These are phyloP conservation scores for Ganoderma boninense DNA, from an alignment of 1,284 basidiomycete genomes.

Conservation along the genomic window DNA sequence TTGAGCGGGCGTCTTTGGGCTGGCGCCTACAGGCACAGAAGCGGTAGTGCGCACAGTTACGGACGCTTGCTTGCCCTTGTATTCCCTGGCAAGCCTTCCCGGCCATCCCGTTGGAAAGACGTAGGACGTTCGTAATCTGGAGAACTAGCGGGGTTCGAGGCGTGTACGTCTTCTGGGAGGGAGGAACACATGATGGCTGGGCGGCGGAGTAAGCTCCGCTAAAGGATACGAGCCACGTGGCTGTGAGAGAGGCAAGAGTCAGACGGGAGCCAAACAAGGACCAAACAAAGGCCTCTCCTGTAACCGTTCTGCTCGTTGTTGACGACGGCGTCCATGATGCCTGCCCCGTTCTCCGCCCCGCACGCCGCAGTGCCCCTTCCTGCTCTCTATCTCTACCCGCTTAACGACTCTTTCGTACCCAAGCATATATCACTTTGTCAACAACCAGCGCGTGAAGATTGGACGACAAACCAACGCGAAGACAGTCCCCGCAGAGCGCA, in stretches of 20 bases:
- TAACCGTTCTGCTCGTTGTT: constrained; percentile 40
- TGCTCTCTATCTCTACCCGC: constrained; percentile 91
- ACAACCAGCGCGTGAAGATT: constrained; percentile 86
- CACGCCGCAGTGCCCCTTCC: constrained; percentile 54
- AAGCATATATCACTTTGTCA: constrained; percentile 93
- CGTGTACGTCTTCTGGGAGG: background rate
- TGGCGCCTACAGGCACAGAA: background rate
- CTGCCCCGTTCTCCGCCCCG: constrained; percentile 44
- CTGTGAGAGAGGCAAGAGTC: constrained; percentile 29
- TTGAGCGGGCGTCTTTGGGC: background rate
- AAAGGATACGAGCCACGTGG: constrained; percentile 30
- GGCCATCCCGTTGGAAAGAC: background rate
- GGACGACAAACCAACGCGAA: constrained; percentile 98
- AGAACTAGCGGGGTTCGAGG: constrained; percentile 4
- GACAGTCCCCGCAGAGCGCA: constrained; percentile 93
- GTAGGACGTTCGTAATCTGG: constrained; percentile 8
- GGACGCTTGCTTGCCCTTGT: constrained; percentile 6
- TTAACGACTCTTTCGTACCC: constrained; percentile 96
- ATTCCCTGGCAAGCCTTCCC: background rate
- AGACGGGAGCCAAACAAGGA: constrained; percentile 38
- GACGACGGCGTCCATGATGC: constrained; percentile 45
- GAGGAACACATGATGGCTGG: constrained; percentile 25
- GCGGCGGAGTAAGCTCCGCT: constrained; percentile 15
- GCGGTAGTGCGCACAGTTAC: constrained; percentile 3
- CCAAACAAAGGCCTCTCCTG: constrained; percentile 38